Evolutionary conservation across 2,329 filamentous ascomycete species (phyloP), one percentile per base, ranked within the genome.

Genomic region (Spiromastix sp.): DNA sequence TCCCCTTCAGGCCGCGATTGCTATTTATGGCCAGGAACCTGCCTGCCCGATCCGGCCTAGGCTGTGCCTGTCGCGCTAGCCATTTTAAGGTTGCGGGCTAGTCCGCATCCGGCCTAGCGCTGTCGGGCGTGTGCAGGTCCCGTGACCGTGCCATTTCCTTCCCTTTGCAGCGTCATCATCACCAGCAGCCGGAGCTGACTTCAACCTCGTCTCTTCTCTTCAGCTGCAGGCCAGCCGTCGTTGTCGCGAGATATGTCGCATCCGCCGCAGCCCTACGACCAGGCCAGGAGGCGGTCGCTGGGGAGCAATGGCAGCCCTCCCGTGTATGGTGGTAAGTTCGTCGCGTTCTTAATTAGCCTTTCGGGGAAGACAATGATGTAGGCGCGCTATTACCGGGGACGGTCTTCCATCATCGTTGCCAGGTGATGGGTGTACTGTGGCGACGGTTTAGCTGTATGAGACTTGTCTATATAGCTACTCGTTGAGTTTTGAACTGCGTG

Each of bases 301-400:
- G 57, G 56, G 32, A 59, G 55, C 40, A 53, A 48, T 44, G 54
- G 49, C 24, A 60, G 54, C 48, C 48, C 58, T 33, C 50, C 49
- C 37, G 49, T 54, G 43, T 46, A 57, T 40, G 35, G 37, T 48
- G 55, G 59, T 62, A 46, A 59, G 58, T 54, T 34, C 39, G 43
- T 29, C 22, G 10, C 15, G 15, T 18, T 4, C 15, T 11, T 19
- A 10, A 27, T 19, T 32, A 13, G 22, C 16, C 32, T 13, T 8
- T 19, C n/a, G 12, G 15, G 4, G 12, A 12, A n/a, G 30, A 22
- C 16, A 16, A 7, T 7, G 11, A 18, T 13, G 3, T 27, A 34
- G 3, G 15, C 4, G 13, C 22, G 9, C 12, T 20, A n/a, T n/a
- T n/a, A n/a, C n/a, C n/a, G n/a, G n/a, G n/a, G n/a, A n/a, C n/a